Base-by-base conservation (phyloP, 768 basidiomycete species). In the Suillus brevipes region DNA sequence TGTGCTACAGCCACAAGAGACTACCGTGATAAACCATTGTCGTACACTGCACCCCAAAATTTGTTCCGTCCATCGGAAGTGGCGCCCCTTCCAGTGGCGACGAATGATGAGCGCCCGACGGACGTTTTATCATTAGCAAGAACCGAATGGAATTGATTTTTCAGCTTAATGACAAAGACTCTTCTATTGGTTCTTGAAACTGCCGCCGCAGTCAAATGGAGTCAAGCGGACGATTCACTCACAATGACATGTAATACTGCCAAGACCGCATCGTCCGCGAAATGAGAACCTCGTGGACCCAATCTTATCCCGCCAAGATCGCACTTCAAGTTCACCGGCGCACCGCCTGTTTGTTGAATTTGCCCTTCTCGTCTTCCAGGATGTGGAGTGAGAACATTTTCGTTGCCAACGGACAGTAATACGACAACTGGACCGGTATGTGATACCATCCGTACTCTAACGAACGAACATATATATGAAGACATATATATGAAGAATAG, bases 261-360 rank as follows among this genome's bases (percentile, higher is more conserved):
- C 25, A 59, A 59, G 25, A 8, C 10, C 31, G 31, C 53, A 34
- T 34, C 53, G 2, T 53, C 18, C 9, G 20, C 10, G 31, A 18
- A 20, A n/a, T 47, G 45, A 47, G 45, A 4, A n/a, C 45, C 45
- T 34, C 31, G 16, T 42, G 16, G 23, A 40, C 40, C 3, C 4
- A 2, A 58, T 62, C 61, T 53, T 60, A 7, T 6, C 18, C 62
- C 62, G 62, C 37, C 40, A 57, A 61, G 57, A 63, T 63, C 62
- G 62, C 61, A 61, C 49, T 14, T 49, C 49, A 13, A 55, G n/a
- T 61, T 34, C 10, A 6, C 23, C 37, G 42, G n/a, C n/a, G 37
- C 37, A 20, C 37, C 3, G 50, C 36, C 31, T 40, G 31, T 28
- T 37, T 28, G 28, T 25, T 63, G 62, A 61, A 14, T 59, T 28